phyloP scores from a whole-genome alignment of 202 grass and related monocot genomes.

The Setaria italica region DNA sequence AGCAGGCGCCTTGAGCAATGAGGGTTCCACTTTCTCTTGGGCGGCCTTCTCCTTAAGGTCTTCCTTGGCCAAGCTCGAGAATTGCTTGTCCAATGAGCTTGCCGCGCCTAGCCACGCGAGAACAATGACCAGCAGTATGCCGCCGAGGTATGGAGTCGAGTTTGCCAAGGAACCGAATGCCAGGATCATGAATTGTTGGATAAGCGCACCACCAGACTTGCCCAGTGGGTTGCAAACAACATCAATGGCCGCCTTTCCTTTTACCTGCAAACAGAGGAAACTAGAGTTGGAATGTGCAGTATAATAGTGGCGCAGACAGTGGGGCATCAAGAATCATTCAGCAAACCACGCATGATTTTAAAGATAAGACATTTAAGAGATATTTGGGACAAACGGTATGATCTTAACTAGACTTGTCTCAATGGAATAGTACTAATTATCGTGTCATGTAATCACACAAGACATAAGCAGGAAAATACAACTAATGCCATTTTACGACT shows the following conservation, averaged over 20 bases:
- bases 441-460: background rate
- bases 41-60: slow-evolving; percentile 62
- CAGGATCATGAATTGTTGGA: slow-evolving; percentile 92
- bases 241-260: slow-evolving; percentile 94
- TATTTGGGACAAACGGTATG: background rate
- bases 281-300: background rate
- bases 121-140: slow-evolving; percentile 72
- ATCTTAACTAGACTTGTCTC: background rate
- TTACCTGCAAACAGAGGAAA: slow-evolving; percentile 62
- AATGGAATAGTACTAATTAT: background rate
- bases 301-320: slow-evolving; percentile 21
- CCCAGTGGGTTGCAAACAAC: slow-evolving; percentile 90
- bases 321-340: slow-evolving; percentile 25
- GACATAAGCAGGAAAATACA: slow-evolving; percentile 26
- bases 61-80: slow-evolving; percentile 72
- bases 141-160: slow-evolving; percentile 86
- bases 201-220: slow-evolving; percentile 80
- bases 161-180: slow-evolving; percentile 86
- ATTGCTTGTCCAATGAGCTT: slow-evolving; percentile 75
- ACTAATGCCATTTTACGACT: background rate
- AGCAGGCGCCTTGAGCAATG: slow-evolving; percentile 36
- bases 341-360: slow-evolving; percentile 14
- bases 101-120: slow-evolving; percentile 73
- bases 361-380: slow-evolving; percentile 18
- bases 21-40: slow-evolving; percentile 42